phyloP scores from a whole-genome alignment of 2,329 filamentous ascomycete species.

The Trichoderma brevicompactum region DNA sequence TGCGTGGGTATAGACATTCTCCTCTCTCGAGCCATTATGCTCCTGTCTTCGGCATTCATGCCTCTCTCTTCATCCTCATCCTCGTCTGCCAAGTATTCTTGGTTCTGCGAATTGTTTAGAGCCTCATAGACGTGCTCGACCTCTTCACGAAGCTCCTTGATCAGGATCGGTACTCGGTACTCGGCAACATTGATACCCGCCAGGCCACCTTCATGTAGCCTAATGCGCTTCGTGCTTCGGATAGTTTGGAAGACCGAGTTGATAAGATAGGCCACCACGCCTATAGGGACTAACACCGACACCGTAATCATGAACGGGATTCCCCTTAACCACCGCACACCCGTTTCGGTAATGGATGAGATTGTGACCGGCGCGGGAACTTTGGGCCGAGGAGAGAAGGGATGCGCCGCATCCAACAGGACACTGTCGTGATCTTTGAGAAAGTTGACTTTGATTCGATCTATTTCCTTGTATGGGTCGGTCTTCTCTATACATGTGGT shows the following conservation, averaged over 20 bases:
- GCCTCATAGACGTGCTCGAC: slow-evolving; percentile 80
- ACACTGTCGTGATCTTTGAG: slow-evolving; percentile 74
- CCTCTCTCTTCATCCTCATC: slow-evolving; percentile 49
- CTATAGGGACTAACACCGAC: slow-evolving; percentile 73
- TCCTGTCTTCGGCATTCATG: slow-evolving; percentile 46
- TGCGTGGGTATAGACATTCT: slow-evolving; percentile 52
- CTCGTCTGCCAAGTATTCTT: slow-evolving; percentile 70
- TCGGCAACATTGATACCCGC: slow-evolving; percentile 68
- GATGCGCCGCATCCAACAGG: slow-evolving; percentile 70
- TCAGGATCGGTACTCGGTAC: slow-evolving; percentile 76
- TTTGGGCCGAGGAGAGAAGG: slow-evolving; percentile 57
- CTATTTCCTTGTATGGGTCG: slow-evolving; percentile 74
- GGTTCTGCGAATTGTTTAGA: slow-evolving; percentile 67
- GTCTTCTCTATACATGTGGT: slow-evolving; percentile 77
- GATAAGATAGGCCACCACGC: slow-evolving; percentile 69
- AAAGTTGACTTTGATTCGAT: slow-evolving; percentile 72
- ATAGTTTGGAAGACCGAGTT: slow-evolving; percentile 79
- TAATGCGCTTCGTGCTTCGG: slow-evolving; percentile 74
- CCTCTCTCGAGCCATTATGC: slow-evolving; percentile 48
- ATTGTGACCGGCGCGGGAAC: slow-evolving; percentile 37
- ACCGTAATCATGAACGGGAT: slow-evolving; percentile 69
- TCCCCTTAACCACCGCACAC: slow-evolving; percentile 49
- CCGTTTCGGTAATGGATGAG: slow-evolving; percentile 41
- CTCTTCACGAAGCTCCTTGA: slow-evolving; percentile 74
- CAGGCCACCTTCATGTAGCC: slow-evolving; percentile 72